Evolutionary conservation across 2,329 filamentous ascomycete genomes (phyloP), one percentile per base, ranked within the genome.

Genomic region (Calonectria honghensis): DNA sequence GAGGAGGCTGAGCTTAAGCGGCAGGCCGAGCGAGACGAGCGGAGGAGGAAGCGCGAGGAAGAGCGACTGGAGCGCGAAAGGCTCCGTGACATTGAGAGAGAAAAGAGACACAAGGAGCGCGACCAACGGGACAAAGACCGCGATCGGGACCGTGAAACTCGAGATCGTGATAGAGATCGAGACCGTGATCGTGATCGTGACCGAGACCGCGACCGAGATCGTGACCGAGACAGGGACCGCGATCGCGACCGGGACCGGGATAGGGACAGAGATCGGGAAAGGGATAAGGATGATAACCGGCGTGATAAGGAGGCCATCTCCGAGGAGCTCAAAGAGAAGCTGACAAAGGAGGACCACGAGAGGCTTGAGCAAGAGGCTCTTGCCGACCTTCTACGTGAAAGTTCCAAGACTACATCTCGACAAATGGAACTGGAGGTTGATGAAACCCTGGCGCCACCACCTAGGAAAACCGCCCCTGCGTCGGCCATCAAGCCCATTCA

Each of bases 401-500:
- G 90, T 82, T 90, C 88, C 68, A 87, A 88, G 54, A 85, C 86
- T 32, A 82, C 85, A 4, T 84, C 85, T 3, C 88, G 89, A 73
- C 87, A 89, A 70, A 88, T 87, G 10, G 91, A 92, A 78, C 80
- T 91, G 59, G 91, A 92, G 76, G 85, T 92, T 50, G 91, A 92
- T 73, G 86, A 89, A 65, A 87, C 89, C 18, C 84, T 92, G 32
- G 88, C 87, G 2, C 91, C 91, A 4, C 91, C 91, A 1, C 91
- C 90, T 2, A 85, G 87, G 82, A 86, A 89, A 85, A 63, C 88
- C 81, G 85, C 82, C 4, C 90, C 90, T 0, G 88, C 88, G 6
- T 92, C 91, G 27, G 91, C 91, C 37, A 92, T 92, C 72, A 88
- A 91, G 70, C 91, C 91, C 2, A 89, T 92, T 67, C 82, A 84